These are phyloP conservation scores for Moricandia moricandioides DNA, from an alignment of 345 rosid species.

Conservation along the genomic window DNA sequence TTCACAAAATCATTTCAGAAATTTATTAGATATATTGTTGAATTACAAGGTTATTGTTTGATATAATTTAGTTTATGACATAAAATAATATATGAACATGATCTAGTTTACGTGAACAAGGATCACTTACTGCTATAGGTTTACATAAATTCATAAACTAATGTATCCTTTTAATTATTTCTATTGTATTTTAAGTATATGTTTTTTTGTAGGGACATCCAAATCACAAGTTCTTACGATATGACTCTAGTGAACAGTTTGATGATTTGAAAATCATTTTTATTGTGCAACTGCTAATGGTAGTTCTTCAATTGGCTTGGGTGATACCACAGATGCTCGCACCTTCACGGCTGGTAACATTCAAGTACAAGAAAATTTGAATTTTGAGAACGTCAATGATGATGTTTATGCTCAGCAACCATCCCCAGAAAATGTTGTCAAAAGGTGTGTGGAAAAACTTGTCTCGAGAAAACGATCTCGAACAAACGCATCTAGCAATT, in stretches of 20 bases:
- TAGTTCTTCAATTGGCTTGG: background rate
- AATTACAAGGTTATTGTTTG: background rate
- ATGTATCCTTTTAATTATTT: background rate
- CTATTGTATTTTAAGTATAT: background rate
- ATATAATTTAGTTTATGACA: background rate
- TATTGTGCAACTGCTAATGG: background rate
- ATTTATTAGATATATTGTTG: background rate
- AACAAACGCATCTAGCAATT: background rate
- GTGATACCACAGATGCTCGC: background rate
- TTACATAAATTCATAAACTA: no score
- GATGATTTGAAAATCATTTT: no score
- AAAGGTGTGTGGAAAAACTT: background rate
- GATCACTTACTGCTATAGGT: background rate
- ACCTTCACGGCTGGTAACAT: no score
- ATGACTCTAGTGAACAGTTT: no score
- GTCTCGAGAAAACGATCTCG: background rate
- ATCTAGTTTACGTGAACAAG: background rate
- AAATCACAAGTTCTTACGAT: no score
- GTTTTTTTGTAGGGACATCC: background rate
- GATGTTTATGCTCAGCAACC: background rate
- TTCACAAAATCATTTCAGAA: no score
- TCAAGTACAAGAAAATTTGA: background rate
- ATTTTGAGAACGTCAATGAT: background rate
- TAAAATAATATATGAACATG: background rate
- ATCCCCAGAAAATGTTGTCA: background rate